Evolutionary conservation across 306 rosid species (phyloP).

Genomic region (Phaseolus lunatus): DNA sequence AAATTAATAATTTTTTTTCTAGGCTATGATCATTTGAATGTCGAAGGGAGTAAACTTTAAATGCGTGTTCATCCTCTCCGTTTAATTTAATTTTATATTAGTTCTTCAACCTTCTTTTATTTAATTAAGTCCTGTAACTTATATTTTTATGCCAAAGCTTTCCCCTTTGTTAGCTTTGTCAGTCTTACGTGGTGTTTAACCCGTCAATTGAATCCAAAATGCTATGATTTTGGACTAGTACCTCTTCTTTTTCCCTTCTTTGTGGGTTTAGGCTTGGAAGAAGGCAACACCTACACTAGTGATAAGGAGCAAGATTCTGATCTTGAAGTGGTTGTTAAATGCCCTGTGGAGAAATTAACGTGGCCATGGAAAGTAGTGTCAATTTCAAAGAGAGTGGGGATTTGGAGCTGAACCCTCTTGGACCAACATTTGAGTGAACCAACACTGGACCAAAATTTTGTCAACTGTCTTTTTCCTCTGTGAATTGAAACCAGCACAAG

Average conservation of each 20-base stretch:
- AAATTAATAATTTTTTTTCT: not conserved
- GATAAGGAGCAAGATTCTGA: not conserved
- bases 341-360: not conserved
- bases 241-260: not conserved
- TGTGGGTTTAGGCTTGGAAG: not conserved
- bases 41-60: not conserved
- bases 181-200: not conserved
- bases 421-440: not conserved
- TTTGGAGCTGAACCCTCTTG: not conserved
- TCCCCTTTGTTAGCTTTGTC: not conserved
- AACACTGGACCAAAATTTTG: not conserved
- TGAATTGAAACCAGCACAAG: not conserved
- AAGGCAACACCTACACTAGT: not conserved
- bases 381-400: not conserved
- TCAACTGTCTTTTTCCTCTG: not conserved
- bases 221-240: not conserved
- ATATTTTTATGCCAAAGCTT: not conserved
- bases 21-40: constrained; percentile 20
- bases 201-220: not conserved
- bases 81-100: not conserved
- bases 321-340: not conserved
- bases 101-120: not conserved
- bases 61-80: not conserved
- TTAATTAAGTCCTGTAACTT: not conserved
- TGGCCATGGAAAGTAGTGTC: not conserved